Percentiles rank a stretch among this genome's conserved stretches.
Evolutionary conservation across 495 filamentous ascomycete species (phyloP).

Genomic region (Neurospora pannonica): DNA sequence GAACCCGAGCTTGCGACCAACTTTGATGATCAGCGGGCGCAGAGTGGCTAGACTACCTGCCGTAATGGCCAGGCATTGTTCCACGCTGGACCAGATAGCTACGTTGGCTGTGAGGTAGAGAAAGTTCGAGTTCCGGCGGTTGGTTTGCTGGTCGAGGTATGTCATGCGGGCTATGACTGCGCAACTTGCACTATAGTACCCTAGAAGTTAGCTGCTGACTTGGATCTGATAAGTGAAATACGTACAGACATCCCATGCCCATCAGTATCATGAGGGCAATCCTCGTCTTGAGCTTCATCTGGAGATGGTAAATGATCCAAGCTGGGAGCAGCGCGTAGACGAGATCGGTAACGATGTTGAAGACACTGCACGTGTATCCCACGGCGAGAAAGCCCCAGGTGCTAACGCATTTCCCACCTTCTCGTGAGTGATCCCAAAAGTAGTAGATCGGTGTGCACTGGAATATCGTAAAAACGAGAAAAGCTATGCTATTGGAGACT

Average conservation of each 20-base stretch:
- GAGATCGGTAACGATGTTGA: conserved; percentile 22
- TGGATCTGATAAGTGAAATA: neutral
- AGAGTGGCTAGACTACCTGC: conserved; percentile 23
- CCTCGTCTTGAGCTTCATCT: conserved; percentile 16
- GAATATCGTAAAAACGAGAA: conserved; percentile 14
- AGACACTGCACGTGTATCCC: conserved; percentile 16
- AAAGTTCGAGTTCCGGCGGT: conserved; percentile 12
- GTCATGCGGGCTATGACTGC: conserved; percentile 18
- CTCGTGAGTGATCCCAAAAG: conserved; percentile 15
- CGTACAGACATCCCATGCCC: conserved; percentile 15
- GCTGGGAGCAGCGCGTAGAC: conserved; percentile 25
- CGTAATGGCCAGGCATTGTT: conserved; percentile 24
- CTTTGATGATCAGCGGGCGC: conserved; percentile 13
- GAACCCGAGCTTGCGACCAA: neutral
- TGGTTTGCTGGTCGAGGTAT: conserved; percentile 6
- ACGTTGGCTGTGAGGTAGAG: conserved; percentile 18
- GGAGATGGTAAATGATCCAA: conserved; percentile 18
- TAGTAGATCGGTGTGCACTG: conserved; percentile 17
- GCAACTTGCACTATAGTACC: conserved; percentile 16
- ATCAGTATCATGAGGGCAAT: conserved; percentile 11
- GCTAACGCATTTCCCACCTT: conserved; percentile 16
- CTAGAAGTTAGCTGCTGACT: neutral
- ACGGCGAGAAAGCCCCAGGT: conserved; percentile 9
- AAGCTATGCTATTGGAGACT: conserved; percentile 5
- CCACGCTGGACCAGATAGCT: conserved; percentile 24